Percentiles rank a stretch among this genome's conserved stretches.
Evolutionary conservation across 2,329 filamentous ascomycete genomes (phyloP).

Genomic region (Aureobasidium sp.): DNA sequence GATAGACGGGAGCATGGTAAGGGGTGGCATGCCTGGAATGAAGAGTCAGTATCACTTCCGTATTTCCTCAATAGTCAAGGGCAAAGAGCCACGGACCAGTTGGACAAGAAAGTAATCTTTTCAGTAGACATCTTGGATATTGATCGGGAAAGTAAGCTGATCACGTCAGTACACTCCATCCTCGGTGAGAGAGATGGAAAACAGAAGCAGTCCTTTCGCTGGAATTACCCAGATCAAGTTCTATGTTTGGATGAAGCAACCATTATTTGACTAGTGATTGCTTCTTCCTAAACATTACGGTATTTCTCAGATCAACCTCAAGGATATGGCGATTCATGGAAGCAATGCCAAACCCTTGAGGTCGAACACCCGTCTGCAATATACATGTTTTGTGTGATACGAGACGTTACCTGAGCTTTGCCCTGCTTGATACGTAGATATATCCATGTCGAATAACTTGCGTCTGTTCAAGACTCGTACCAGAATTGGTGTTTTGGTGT

Average conservation of each 20-base stretch:
- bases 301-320: slow-evolving; percentile 15
- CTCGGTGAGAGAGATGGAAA: slow-evolving; percentile 38
- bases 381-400: slow-evolving; percentile 16
- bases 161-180: slow-evolving; percentile 52
- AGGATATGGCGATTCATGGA: neutral
- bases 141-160: slow-evolving; percentile 50
- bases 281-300: slow-evolving; percentile 5
- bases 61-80: neutral
- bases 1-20: slow-evolving; percentile 82
- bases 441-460: neutral
- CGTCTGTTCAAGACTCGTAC: slow-evolving; percentile 6
- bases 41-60: slow-evolving; percentile 17
- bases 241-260: slow-evolving; percentile 67
- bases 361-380: slow-evolving; percentile 22
- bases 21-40: slow-evolving; percentile 78
- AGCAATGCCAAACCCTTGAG: neutral
- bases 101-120: slow-evolving; percentile 87
- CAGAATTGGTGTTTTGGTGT: neutral
- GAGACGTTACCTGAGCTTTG: slow-evolving; percentile 21
- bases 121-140: slow-evolving; percentile 77
- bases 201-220: slow-evolving; percentile 90
- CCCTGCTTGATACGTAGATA: slow-evolving; percentile 17
- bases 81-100: slow-evolving; percentile 66
- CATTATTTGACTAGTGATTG: slow-evolving; percentile 67
- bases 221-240: slow-evolving; percentile 92